Evolutionary conservation across 805 yeast genomes (phyloP).

Genomic region (Candida pseudofarinosa): DNA sequence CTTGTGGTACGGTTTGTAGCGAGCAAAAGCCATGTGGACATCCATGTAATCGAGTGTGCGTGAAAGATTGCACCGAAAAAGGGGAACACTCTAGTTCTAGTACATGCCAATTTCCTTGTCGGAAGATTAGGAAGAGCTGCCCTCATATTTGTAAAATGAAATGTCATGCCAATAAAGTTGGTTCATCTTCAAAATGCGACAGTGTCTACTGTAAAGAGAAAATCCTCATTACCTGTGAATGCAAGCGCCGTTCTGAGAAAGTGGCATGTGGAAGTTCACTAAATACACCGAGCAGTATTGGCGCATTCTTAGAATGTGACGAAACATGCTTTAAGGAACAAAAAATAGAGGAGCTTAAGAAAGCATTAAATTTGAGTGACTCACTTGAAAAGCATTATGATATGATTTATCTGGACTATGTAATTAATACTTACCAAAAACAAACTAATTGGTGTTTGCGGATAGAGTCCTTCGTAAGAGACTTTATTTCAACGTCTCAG

Average conservation of each 20-base stretch:
- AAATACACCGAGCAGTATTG: slow-evolving; percentile 26
- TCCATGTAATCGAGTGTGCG: slow-evolving; percentile 55
- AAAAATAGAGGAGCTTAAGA: slow-evolving; percentile 58
- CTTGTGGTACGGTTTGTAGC: slow-evolving; percentile 49
- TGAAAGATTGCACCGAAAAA: slow-evolving; percentile 54
- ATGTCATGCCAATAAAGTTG: slow-evolving; percentile 56
- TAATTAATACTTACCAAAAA: slow-evolving; percentile 43
- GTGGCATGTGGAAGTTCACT: slow-evolving; percentile 58
- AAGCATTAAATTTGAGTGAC: slow-evolving; percentile 47
- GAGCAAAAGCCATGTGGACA: slow-evolving; percentile 38
- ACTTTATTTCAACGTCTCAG: slow-evolving; percentile 41
- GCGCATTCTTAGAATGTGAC: slow-evolving; percentile 54
- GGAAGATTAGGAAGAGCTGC: slow-evolving; percentile 48
- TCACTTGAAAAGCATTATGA: slow-evolving; percentile 13
- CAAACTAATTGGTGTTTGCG: slow-evolving; percentile 68
- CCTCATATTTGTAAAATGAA: slow-evolving; percentile 60
- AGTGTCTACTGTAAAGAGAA: slow-evolving; percentile 46
- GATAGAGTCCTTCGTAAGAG: slow-evolving; percentile 51
- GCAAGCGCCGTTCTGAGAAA: slow-evolving; percentile 51
- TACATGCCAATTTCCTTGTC: slow-evolving; percentile 58
- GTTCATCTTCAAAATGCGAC: slow-evolving; percentile 44
- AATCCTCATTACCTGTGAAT: slow-evolving; percentile 54
- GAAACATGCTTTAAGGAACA: slow-evolving; percentile 60
- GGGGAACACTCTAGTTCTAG: slow-evolving; percentile 47
- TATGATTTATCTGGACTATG: slow-evolving; percentile 42